These are phyloP conservation scores for Perkinsus olseni DNA, from an alignment of 169 alveolate genomes.

Conservation along the genomic window DNA sequence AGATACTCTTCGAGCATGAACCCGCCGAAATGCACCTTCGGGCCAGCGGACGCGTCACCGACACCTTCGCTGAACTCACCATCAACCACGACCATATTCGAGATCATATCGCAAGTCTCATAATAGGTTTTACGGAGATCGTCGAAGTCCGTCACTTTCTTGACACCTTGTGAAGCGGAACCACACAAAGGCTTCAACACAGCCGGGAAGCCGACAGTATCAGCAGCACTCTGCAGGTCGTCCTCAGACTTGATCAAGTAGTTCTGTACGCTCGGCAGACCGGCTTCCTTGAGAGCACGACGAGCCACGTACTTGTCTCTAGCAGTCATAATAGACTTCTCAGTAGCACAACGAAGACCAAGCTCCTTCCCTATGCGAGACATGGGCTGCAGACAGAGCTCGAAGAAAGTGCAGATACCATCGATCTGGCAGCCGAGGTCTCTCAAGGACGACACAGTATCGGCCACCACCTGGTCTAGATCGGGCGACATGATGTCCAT, in stretches of 20 bases:
- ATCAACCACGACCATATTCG: neutral
- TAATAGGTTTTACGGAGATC: neutral
- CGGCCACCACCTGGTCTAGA: neutral
- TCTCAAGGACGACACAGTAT: neutral
- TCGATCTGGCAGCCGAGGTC: neutral
- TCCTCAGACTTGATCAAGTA: neutral
- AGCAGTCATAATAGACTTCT: neutral
- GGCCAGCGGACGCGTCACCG: neutral
- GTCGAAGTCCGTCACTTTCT: neutral
- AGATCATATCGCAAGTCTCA: neutral
- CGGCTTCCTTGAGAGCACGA: neutral
- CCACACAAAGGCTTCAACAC: neutral
- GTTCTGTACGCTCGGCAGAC: neutral
- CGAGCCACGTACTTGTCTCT: neutral
- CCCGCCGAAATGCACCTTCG: neutral
- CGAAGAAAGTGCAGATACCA: neutral
- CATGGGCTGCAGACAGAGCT: neutral
- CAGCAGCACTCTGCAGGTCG: neutral
- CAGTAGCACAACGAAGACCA: neutral
- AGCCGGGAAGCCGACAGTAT: neutral
- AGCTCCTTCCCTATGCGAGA: neutral
- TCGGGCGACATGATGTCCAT: neutral
- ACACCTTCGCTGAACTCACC: neutral
- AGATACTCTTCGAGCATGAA: neutral
- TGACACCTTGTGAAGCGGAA: neutral